Evolutionary conservation across 371 early-diverging fungal species (phyloP).

Genomic region (Syncephalastrum sp.): DNA sequence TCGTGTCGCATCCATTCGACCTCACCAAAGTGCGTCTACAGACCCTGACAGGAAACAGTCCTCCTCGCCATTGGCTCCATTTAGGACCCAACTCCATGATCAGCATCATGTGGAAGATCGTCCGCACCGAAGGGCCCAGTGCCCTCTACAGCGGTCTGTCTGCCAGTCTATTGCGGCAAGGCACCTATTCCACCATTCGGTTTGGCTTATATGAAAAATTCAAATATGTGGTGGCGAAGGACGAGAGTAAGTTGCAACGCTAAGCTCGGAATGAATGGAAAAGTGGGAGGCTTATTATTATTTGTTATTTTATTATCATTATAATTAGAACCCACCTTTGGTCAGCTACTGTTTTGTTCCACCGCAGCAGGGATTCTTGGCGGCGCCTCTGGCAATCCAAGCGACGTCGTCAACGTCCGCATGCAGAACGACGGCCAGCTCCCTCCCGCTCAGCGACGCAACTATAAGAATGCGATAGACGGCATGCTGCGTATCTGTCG

Average conservation of each 20-base stretch:
- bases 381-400: conserved; percentile 72
- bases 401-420: conserved; percentile 74
- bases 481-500: conserved; percentile 61
- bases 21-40: conserved; percentile 73
- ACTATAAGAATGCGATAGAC: conserved; percentile 69
- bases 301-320: conserved; percentile 7
- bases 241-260: conserved; percentile 28
- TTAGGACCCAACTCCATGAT: conserved; percentile 36
- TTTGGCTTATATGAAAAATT: conserved; percentile 65
- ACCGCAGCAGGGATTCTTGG: conserved; percentile 67
- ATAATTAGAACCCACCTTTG: conserved; percentile 41
- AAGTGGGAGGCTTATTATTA: neutral
- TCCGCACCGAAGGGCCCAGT: conserved; percentile 31
- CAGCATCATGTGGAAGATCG: conserved; percentile 39
- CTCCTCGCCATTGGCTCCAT: conserved; percentile 19
- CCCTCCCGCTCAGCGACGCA: conserved; percentile 55
- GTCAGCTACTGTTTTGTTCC: conserved; percentile 56
- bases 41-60: conserved; percentile 35
- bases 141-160: conserved; percentile 27
- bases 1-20: conserved; percentile 73
- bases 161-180: conserved; percentile 2
- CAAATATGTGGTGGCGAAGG: conserved; percentile 42
- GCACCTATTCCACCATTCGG: conserved; percentile 61
- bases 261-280: too few species aligned
- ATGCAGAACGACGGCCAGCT: conserved; percentile 76